A percentile compares a stretch with the other conserved stretches of the same genome.
phyloP scores from a whole-genome alignment of 2,329 filamentous ascomycete species.

The Samsoniella hepiali region DNA sequence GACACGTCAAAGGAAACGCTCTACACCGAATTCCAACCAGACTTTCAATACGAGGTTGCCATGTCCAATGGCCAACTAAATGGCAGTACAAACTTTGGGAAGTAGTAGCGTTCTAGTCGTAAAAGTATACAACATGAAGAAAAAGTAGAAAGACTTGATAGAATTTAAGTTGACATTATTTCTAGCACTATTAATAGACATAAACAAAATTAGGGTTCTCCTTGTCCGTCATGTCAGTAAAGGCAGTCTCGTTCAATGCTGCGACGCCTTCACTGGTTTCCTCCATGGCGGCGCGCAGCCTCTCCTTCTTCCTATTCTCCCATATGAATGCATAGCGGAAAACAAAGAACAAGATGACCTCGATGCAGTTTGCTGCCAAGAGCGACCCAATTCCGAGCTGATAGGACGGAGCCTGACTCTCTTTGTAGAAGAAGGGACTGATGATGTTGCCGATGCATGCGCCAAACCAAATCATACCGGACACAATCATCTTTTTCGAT shows the following conservation, averaged over 20 bases:
- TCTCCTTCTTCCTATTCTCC: constrained; percentile 40
- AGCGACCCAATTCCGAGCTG: constrained; percentile 40
- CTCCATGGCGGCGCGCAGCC: constrained; percentile 30
- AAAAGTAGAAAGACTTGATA: background rate
- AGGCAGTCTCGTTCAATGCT: constrained; percentile 38
- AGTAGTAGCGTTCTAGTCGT: background rate
- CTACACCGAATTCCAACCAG: constrained; percentile 11
- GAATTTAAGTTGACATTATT: too few species aligned
- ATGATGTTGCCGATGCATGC: constrained; percentile 60
- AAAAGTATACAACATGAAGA: background rate
- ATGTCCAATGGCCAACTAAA: constrained; percentile 2
- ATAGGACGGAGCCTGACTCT: constrained; percentile 45
- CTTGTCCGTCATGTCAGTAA: constrained; percentile 40
- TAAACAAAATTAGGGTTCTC: constrained; percentile 43
- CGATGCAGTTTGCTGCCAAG: constrained; percentile 39
- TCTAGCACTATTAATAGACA: constrained; percentile 31
- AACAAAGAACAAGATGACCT: constrained; percentile 37
- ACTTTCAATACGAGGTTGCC: constrained; percentile 6
- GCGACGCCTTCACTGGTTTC: constrained; percentile 26
- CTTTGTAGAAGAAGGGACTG: constrained; percentile 61
- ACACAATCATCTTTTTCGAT: constrained; percentile 63
- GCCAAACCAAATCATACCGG: constrained; percentile 57
- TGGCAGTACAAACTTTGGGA: background rate
- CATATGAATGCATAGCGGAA: constrained; percentile 37
- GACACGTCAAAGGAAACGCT: background rate